Evolutionary conservation across 495 filamentous ascomycete species (phyloP).

Genomic region (Venustampulla echinocandica): DNA sequence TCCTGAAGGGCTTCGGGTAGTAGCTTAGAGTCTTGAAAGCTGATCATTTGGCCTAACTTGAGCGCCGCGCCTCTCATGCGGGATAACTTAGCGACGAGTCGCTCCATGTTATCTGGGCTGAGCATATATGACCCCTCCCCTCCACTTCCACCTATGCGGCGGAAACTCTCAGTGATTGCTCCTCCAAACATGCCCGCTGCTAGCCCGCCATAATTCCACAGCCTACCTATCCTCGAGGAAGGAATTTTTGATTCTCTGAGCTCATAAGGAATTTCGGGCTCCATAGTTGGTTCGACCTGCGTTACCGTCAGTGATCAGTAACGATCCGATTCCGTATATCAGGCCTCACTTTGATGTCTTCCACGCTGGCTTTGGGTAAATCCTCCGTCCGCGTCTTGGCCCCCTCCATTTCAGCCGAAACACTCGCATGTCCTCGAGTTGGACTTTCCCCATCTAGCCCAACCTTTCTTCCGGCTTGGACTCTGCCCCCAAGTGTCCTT

Average conservation of each 20-base stretch:
- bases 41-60: conserved; percentile 97
- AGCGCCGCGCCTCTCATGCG: conserved; percentile 96
- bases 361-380: too few species aligned
- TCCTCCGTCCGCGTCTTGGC: too few species aligned
- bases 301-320: conserved; percentile 19
- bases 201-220: conserved; percentile 92
- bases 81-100: conserved; percentile 84
- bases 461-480: conserved; percentile 12
- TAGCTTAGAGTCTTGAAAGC: conserved; percentile 97
- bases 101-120: conserved; percentile 80
- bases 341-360: too few species aligned
- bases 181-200: conserved; percentile 94
- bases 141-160: conserved; percentile 51
- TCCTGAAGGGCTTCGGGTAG: conserved; percentile 75
- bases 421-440: background rate
- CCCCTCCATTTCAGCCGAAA: too few species aligned
- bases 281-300: conserved; percentile 2
- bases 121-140: conserved; percentile 71
- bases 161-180: conserved; percentile 75
- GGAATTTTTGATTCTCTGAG: conserved; percentile 88
- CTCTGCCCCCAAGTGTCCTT: conserved; percentile 36
- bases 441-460: too few species aligned
- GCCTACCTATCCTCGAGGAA: conserved; percentile 70
- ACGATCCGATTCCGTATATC: too few species aligned
- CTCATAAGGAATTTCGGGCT: conserved; percentile 42